A percentile compares a stretch with the other conserved stretches of the same genome.
Conservation (phyloP, 768 basidiomycete genomes). For the Boletus subcaerulescens region DNA sequence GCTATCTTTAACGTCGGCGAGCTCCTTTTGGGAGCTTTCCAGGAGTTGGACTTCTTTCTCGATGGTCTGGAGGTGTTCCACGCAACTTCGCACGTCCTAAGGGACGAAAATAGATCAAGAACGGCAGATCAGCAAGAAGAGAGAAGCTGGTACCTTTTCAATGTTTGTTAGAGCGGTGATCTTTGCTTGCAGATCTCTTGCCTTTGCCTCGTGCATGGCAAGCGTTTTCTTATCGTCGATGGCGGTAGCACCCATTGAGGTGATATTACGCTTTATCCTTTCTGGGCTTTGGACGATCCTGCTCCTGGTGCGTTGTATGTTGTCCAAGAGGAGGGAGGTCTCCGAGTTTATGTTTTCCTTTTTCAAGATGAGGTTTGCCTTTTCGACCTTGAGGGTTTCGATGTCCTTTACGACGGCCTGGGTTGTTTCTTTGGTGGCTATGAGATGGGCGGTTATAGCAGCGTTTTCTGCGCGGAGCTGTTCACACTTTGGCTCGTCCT, state of each 20-base stretch:
- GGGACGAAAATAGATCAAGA: background rate
- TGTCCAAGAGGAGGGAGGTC: slow-evolving; percentile 54
- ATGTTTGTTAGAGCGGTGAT: slow-evolving; percentile 66
- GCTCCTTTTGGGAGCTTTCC: slow-evolving; percentile 63
- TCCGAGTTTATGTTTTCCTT: slow-evolving; percentile 69
- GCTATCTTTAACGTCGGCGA: slow-evolving; percentile 65
- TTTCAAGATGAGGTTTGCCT: slow-evolving; percentile 56
- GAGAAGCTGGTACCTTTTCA: slow-evolving; percentile 59
- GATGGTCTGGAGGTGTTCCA: slow-evolving; percentile 74
- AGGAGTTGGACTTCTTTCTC: slow-evolving; percentile 64
- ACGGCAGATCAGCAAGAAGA: background rate
- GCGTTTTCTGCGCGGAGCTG: slow-evolving; percentile 58
- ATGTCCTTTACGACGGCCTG: slow-evolving; percentile 58
- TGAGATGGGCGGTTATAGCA: slow-evolving; percentile 59
- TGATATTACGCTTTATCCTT: slow-evolving; percentile 78
- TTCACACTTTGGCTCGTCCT: slow-evolving; percentile 68
- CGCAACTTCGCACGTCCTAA: slow-evolving; percentile 68
- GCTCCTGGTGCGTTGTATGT: slow-evolving; percentile 59
- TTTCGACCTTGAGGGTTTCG: slow-evolving; percentile 70
- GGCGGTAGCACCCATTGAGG: slow-evolving; percentile 65
- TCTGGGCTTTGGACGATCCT: slow-evolving; percentile 93
- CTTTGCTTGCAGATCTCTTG: slow-evolving; percentile 74
- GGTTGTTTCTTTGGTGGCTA: slow-evolving; percentile 68
- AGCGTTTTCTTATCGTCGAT: slow-evolving; percentile 70
- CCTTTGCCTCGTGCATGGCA: slow-evolving; percentile 65